Evolutionary conservation across 2,329 filamentous ascomycete genomes (phyloP).

Genomic region (Ophiostoma himal-ulmi): DNA sequence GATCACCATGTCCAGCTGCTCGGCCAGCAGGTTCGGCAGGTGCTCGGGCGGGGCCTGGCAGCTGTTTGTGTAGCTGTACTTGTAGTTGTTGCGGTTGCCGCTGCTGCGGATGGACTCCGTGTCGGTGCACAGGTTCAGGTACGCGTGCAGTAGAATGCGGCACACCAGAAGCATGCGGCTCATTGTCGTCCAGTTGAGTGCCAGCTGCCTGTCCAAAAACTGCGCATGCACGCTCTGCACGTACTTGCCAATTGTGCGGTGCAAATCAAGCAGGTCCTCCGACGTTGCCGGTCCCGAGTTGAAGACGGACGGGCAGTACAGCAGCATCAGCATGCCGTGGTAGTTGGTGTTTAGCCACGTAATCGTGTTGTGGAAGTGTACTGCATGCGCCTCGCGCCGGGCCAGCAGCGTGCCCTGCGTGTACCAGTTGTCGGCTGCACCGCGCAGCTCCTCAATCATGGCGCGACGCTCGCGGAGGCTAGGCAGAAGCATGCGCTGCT

Average conservation of each 20-base stretch:
- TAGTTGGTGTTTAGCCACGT: slow-evolving; percentile 42
- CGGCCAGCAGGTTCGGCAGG: slow-evolving; percentile 13
- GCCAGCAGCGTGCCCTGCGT: slow-evolving; percentile 41
- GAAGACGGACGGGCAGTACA: slow-evolving; percentile 41
- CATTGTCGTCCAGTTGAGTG: slow-evolving; percentile 40
- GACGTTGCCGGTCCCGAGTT: slow-evolving; percentile 34
- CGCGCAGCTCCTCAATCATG: slow-evolving; percentile 34
- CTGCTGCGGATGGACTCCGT: background rate
- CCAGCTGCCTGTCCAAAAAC: slow-evolving; percentile 39
- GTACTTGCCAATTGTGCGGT: slow-evolving; percentile 39
- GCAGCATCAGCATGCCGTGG: slow-evolving; percentile 40
- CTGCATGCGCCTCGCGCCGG: slow-evolving; percentile 38
- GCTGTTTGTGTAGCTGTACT: background rate
- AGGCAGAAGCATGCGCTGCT: slow-evolving; percentile 15
- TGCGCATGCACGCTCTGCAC: slow-evolving; percentile 38
- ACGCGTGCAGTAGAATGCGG: slow-evolving; percentile 35
- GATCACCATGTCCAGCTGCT: slow-evolving; percentile 21
- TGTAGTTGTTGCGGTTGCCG: background rate
- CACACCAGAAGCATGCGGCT: slow-evolving; percentile 37
- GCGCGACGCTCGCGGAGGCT: slow-evolving; percentile 33
- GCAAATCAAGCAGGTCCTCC: slow-evolving; percentile 32
- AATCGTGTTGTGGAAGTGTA: slow-evolving; percentile 42
- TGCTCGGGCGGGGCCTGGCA: slow-evolving; percentile 9
- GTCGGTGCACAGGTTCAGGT: slow-evolving; percentile 17
- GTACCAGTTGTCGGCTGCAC: slow-evolving; percentile 43